Conservation (phyloP, 495 filamentous ascomycete genomes). For the Letharia columbiana region DNA sequence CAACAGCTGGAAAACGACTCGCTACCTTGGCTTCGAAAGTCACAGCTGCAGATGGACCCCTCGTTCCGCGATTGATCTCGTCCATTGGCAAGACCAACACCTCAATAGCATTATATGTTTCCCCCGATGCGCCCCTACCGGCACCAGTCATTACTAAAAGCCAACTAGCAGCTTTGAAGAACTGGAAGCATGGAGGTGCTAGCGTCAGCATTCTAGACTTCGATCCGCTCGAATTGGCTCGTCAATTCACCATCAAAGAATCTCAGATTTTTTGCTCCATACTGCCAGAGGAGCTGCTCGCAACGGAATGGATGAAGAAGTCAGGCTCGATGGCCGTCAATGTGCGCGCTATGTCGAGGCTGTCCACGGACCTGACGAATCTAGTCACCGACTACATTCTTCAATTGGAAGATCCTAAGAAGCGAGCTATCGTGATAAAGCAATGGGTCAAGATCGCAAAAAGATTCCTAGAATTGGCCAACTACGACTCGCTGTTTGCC, state of each 20-base stretch:
- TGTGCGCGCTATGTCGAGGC: constrained; percentile 85
- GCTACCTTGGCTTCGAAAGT: constrained; percentile 74
- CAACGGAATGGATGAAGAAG: constrained; percentile 86
- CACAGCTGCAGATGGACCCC: constrained; percentile 58
- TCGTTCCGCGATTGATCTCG: constrained; percentile 81
- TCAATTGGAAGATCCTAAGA: constrained; percentile 77
- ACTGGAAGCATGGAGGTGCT: constrained; percentile 62
- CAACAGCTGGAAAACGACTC: constrained; percentile 70
- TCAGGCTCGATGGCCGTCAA: constrained; percentile 72
- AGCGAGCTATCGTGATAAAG: constrained; percentile 83
- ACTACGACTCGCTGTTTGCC: constrained; percentile 95
- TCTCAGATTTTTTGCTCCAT: constrained; percentile 91
- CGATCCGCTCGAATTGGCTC: constrained; percentile 83
- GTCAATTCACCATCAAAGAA: constrained; percentile 90
- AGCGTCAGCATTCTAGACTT: constrained; percentile 79
- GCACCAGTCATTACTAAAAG: constrained; percentile 62
- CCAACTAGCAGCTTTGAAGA: constrained; percentile 61
- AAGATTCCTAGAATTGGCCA: constrained; percentile 79
- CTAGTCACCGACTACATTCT: constrained; percentile 95
- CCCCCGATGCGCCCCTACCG: constrained; percentile 62
- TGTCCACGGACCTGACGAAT: constrained; percentile 86
- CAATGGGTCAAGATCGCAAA: constrained; percentile 96
- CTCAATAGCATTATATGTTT: constrained; percentile 57
- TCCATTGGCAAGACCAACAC: constrained; percentile 83
- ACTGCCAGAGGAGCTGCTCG: constrained; percentile 86